phyloP scores from a whole-genome alignment of 805 yeast genomes.

The Wickerhamiella australiensis region DNA sequence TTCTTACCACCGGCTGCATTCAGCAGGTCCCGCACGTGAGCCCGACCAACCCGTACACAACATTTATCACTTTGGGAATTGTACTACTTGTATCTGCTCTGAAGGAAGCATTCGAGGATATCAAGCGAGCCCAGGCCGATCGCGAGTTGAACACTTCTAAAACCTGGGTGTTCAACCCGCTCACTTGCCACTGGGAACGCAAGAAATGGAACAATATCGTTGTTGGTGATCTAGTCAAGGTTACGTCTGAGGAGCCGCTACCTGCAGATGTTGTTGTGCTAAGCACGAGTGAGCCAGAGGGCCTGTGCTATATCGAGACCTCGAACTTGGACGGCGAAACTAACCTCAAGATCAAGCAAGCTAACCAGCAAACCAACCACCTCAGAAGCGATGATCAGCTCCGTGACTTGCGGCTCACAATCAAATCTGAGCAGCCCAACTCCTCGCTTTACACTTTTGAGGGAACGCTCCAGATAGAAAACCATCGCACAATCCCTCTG shows the following conservation, averaged over 20 bases:
- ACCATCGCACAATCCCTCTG: constrained; percentile 41
- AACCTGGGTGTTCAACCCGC: constrained; percentile 46
- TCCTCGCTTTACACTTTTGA: constrained; percentile 89
- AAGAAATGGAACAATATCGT: constrained; percentile 76
- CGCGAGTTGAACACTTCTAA: constrained; percentile 73
- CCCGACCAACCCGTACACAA: constrained; percentile 91
- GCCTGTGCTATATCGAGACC: constrained; percentile 92
- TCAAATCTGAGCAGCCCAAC: constrained; percentile 85
- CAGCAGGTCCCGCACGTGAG: constrained; percentile 96
- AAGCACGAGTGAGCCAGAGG: constrained; percentile 95
- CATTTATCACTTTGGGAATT: constrained; percentile 77
- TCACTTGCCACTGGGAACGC: constrained; percentile 49
- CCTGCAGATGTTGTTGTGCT: constrained; percentile 86
- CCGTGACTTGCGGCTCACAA: constrained; percentile 40
- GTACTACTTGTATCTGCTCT: constrained; percentile 85
- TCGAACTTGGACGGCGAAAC: constrained; percentile 98
- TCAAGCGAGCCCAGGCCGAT: constrained; percentile 79
- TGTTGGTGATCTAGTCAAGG: constrained; percentile 84
- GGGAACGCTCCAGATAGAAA: constrained; percentile 53
- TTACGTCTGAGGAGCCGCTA: constrained; percentile 74
- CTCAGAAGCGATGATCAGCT: constrained; percentile 55
- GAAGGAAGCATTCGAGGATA: constrained; percentile 82
- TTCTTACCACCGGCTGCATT: constrained; percentile 78
- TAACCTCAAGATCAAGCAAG: constrained; percentile 86
- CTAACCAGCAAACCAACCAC: constrained; percentile 62